These are phyloP conservation scores for Diutina catenulata DNA, from an alignment of 1,139 yeast species.

Conservation along the genomic window DNA sequence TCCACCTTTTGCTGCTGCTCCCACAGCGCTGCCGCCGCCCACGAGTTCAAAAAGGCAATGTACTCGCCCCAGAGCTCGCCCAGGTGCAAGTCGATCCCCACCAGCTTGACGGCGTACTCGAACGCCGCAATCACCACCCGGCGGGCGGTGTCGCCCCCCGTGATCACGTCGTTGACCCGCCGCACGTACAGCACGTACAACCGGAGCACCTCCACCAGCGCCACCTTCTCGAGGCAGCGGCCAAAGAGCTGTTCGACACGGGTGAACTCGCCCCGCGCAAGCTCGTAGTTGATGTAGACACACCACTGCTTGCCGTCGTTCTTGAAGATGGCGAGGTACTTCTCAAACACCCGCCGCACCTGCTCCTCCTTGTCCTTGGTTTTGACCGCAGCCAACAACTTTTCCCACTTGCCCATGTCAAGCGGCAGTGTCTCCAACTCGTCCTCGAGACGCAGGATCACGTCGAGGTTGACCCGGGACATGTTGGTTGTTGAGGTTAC, in stretches of 20 bases:
- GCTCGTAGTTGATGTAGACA: slow-evolving; percentile 56
- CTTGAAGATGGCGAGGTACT: slow-evolving; percentile 55
- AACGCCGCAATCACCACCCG: slow-evolving; percentile 69
- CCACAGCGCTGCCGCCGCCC: slow-evolving; percentile 76
- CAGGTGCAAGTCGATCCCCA: slow-evolving; percentile 67
- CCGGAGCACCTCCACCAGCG: slow-evolving; percentile 58
- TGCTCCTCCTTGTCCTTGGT: slow-evolving; percentile 53
- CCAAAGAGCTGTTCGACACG: slow-evolving; percentile 56
- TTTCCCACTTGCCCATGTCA: slow-evolving; percentile 47
- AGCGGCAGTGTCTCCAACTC: slow-evolving; percentile 43
- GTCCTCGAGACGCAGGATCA: slow-evolving; percentile 49
- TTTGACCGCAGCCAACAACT: slow-evolving; percentile 41
- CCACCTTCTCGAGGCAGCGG: slow-evolving; percentile 46
- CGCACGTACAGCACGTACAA: slow-evolving; percentile 70
- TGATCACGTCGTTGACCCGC: slow-evolving; percentile 63
- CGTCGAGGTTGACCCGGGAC: slow-evolving; percentile 22
- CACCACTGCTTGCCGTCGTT: slow-evolving; percentile 62
- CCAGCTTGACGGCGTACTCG: slow-evolving; percentile 68
- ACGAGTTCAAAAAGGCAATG: slow-evolving; percentile 61
- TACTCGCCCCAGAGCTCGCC: slow-evolving; percentile 77
- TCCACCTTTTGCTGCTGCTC: slow-evolving; percentile 81
- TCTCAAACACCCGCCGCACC: slow-evolving; percentile 46
- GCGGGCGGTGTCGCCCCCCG: slow-evolving; percentile 81
- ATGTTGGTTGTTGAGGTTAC: background rate
- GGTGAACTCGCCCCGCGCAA: slow-evolving; percentile 56